These are phyloP conservation scores for Aurifilum marmelostoma DNA, from an alignment of 2,329 filamentous ascomycete species.

Conservation along the genomic window DNA sequence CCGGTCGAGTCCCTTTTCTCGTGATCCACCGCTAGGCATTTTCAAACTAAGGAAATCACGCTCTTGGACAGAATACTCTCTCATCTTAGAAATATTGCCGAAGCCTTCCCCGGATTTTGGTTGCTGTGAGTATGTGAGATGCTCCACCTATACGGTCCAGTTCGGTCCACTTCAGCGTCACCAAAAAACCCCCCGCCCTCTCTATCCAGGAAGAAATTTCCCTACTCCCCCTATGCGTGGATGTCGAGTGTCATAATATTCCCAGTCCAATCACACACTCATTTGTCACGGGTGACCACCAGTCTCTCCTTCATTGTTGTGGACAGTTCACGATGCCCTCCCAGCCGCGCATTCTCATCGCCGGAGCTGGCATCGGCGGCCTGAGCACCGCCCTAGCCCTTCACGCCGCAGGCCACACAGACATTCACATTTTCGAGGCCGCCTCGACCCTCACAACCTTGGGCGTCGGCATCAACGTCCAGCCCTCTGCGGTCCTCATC, in stretches of 20 bases:
- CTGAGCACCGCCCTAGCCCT: slow-evolving; percentile 35
- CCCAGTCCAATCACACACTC: not conserved
- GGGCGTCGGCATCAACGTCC: slow-evolving; percentile 51
- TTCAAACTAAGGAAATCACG: not conserved
- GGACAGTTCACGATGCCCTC: slow-evolving; percentile 11
- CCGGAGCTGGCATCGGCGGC: slow-evolving; percentile 39
- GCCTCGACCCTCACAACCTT: slow-evolving; percentile 45
- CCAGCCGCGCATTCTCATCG: slow-evolving; percentile 36
- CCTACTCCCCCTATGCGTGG: not conserved
- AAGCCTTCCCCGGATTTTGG: not conserved
- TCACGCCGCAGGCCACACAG: slow-evolving; percentile 40
- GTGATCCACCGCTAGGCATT: not conserved
- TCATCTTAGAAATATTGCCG: not conserved
- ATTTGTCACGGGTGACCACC: not conserved
- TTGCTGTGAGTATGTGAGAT: not conserved
- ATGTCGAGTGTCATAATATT: not conserved
- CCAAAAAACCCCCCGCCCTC: not conserved
- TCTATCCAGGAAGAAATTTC: not conserved
- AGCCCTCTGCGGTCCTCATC: slow-evolving; percentile 49
- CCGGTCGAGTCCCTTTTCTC: not conserved
- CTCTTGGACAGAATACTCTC: not conserved
- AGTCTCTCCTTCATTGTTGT: not conserved
- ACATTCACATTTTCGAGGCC: slow-evolving; percentile 48
- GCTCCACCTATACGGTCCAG: not conserved
- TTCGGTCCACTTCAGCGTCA: not conserved